Conservation (phyloP, 805 yeast species). For the Candida montana region DNA sequence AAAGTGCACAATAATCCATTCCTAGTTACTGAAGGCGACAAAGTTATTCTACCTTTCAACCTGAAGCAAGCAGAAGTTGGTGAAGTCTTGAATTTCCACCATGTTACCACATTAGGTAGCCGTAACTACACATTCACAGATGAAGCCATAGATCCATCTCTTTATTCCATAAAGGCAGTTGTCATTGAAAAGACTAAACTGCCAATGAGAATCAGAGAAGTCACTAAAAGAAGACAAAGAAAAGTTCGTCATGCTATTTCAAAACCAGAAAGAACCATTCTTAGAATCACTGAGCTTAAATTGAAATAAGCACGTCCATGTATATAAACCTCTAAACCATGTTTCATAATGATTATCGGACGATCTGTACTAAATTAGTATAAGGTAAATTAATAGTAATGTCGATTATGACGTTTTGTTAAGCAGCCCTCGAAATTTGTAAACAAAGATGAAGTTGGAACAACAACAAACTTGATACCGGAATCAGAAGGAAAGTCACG, state of each 20-base stretch:
- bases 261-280: slow-evolving; percentile 70
- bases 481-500: too few species aligned
- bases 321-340: background rate
- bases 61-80: slow-evolving; percentile 78
- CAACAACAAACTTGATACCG: too few species aligned
- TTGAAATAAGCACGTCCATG: slow-evolving; percentile 30
- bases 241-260: slow-evolving; percentile 59
- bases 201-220: slow-evolving; percentile 66
- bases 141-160: slow-evolving; percentile 44
- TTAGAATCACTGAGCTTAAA: slow-evolving; percentile 69
- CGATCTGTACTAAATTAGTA: too few species aligned
- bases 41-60: slow-evolving; percentile 70
- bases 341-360: too few species aligned
- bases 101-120: slow-evolving; percentile 80
- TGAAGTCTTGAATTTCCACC: slow-evolving; percentile 65
- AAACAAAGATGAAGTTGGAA: background rate
- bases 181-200: slow-evolving; percentile 83
- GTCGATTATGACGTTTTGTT: background rate
- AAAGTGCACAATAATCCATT: slow-evolving; percentile 80
- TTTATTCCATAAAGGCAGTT: slow-evolving; percentile 64
- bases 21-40: slow-evolving; percentile 88
- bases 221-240: slow-evolving; percentile 77
- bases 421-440: background rate
- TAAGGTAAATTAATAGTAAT: too few species aligned
- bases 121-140: slow-evolving; percentile 70